These are phyloP conservation scores for Ceratobasidium sp. DNA, from an alignment of 1,284 basidiomycete species.

Conservation along the genomic window DNA sequence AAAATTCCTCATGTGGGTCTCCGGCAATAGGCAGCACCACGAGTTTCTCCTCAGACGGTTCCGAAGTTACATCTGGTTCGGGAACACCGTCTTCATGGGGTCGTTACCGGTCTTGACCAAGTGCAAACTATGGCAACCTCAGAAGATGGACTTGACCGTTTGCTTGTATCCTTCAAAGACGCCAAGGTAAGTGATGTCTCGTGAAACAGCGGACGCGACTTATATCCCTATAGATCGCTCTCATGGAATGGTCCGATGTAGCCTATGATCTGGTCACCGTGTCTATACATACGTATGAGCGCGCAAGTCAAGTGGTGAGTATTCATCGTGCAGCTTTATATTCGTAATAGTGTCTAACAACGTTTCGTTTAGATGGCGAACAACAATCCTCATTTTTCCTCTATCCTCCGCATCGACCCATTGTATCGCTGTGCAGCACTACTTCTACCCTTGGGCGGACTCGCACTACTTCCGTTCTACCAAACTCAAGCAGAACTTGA, in stretches of 20 bases:
- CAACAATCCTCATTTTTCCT: constrained; percentile 75
- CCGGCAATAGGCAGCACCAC: not conserved
- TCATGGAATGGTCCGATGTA: constrained; percentile 93
- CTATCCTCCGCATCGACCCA: constrained; percentile 85
- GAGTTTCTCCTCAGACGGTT: constrained; percentile 64
- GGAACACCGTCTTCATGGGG: constrained; percentile 88
- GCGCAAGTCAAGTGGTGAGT: constrained; percentile 88
- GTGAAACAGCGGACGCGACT: not conserved
- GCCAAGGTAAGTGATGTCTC: constrained; percentile 78
- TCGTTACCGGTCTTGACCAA: constrained; percentile 86
- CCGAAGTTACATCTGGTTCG: constrained; percentile 82
- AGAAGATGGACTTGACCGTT: constrained; percentile 86
- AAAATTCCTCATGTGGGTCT: constrained; percentile 49
- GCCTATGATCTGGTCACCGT: constrained; percentile 88
- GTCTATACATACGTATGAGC: constrained; percentile 97
- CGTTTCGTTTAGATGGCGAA: constrained; percentile 9
- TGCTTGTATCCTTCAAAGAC: constrained; percentile 93
- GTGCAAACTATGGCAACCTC: constrained; percentile 83
- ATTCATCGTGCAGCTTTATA: not conserved
- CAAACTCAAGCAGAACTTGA: constrained; percentile 91
- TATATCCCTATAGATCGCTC: constrained; percentile 74
- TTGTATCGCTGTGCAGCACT: constrained; percentile 88
- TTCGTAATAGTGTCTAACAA: not conserved
- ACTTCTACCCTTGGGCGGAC: constrained; percentile 86
- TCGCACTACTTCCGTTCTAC: constrained; percentile 94